Evolutionary conservation across 441 rosid species (phyloP), one percentile per base, ranked within the genome.

Genomic region (Populus hybrid): DNA sequence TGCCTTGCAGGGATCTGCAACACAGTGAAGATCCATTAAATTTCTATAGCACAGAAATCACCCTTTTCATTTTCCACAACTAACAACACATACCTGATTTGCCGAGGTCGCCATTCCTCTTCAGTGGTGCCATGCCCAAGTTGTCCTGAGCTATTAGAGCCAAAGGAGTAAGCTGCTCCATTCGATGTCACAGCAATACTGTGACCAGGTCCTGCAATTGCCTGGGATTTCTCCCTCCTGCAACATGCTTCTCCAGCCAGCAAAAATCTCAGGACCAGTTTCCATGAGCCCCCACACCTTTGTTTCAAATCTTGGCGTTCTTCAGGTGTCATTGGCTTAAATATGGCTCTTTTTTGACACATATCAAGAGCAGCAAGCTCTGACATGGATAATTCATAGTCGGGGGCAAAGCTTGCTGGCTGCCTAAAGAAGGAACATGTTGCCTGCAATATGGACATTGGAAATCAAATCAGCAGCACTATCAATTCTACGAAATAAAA

Each of bases 341-440:
- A 92, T 59, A 97, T 87, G 70, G 86, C 95, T 74, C 98, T 88
- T 82, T 88, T 92, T 65, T 81, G 87, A 88, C 99, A 97, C 98
- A 97, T 89, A 76, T 97, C 99, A n/a, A 97, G 87, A 83, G 99
- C 98, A 70, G 98, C 98, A 36, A 97, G 91, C 90, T 97, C 99
- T 0, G 98, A 64, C 69, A 97, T 85, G 28, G 98, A 91, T 76
- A 97, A 80, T 74, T 77, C 89, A 82, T 57, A 74, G 84, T 94
- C 97, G 3, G 98, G 99, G 69, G 91, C 72, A 70, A 94, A 93
- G 85, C 93, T 90, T 79, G 98, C 98, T 35, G 97, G 97, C 91
- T 88, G 95, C 89, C 98, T 92, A 82, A 97, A 97, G 93, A 93
- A 97, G 34, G 91, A 89, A 67, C 98, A 92, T 75, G 99, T 91